Conservation (phyloP, 2,329 filamentous ascomycete genomes). For the Rhinocladiella mackenziei region DNA sequence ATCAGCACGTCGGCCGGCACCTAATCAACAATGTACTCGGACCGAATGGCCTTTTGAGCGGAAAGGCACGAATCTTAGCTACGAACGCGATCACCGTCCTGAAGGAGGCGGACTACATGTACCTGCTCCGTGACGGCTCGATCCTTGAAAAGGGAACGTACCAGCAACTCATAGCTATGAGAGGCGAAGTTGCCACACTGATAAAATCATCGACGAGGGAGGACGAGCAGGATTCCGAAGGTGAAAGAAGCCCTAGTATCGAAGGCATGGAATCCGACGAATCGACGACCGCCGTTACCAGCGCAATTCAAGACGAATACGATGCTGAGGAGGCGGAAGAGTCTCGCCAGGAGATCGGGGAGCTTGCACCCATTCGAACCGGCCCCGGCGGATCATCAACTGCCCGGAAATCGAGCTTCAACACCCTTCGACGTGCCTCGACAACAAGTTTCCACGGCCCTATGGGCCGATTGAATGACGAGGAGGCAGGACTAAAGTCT, state of each 20-base stretch:
- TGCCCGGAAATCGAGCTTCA: constrained; percentile 64
- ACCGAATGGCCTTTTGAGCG: constrained; percentile 70
- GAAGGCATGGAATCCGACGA: constrained; percentile 54
- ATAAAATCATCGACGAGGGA: constrained; percentile 69
- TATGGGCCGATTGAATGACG: constrained; percentile 76
- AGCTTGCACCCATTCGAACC: constrained; percentile 69
- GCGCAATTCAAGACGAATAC: constrained; percentile 47
- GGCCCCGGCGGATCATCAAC: constrained; percentile 41
- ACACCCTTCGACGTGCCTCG: constrained; percentile 82
- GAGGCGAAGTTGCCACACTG: constrained; percentile 80
- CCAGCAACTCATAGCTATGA: constrained; percentile 86
- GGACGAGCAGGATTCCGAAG: constrained; percentile 39
- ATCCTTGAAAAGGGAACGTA: constrained; percentile 88
- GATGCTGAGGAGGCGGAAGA: constrained; percentile 55
- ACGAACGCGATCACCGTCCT: constrained; percentile 94
- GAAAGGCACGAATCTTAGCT: constrained; percentile 87
- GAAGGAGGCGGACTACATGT: constrained; percentile 83
- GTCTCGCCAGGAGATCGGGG: constrained; percentile 67
- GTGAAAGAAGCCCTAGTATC: constrained; percentile 33
- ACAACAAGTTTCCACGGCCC: constrained; percentile 85
- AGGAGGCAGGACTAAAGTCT: constrained; percentile 69
- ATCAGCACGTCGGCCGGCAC: constrained; percentile 93
- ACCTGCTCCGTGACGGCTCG: constrained; percentile 74
- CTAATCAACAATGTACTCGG: constrained; percentile 93
- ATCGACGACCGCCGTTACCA: constrained; percentile 56